A percentile compares a stretch with the other conserved stretches of the same genome.
phyloP scores from a whole-genome alignment of 495 filamentous ascomycete species.

The Penicillium crystallinum region DNA sequence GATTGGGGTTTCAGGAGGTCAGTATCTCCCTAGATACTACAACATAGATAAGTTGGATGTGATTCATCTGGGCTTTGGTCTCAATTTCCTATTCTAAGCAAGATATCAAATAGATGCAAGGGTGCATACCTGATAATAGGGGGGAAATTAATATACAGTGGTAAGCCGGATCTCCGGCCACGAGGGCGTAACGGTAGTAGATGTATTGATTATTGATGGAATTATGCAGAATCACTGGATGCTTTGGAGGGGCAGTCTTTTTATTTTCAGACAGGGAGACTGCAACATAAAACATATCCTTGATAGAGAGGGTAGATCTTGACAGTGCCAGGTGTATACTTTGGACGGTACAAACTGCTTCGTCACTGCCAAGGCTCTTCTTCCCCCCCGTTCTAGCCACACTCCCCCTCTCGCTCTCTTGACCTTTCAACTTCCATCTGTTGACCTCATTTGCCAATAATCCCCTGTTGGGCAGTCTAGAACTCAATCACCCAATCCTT shows the following conservation, averaged over 20 bases:
- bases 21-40: no score
- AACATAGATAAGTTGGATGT: no score
- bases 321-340: neutral
- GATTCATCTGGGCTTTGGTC: no score
- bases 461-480: neutral
- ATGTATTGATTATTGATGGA: neutral
- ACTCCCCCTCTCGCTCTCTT: conserved; percentile 16
- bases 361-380: conserved; percentile 29
- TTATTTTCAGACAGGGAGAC: no score
- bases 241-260: neutral
- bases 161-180: conserved; percentile 2
- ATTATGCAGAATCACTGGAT: no score
- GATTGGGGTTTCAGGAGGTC: neutral
- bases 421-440: conserved; percentile 6
- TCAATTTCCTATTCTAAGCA: no score
- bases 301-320: conserved; percentile 4
- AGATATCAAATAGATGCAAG: neutral
- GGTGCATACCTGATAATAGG: no score
- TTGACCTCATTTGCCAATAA: neutral
- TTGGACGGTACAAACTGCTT: conserved; percentile 13
- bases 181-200: neutral
- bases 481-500: conserved; percentile 1
- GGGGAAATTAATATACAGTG: neutral
- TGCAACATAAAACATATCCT: no score
- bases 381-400: conserved; percentile 27